Percentiles rank a stretch among this genome's conserved stretches.
These are phyloP conservation scores for Oryza punctata DNA, from an alignment of 176 grass and related monocot species.

Conservation along the genomic window DNA sequence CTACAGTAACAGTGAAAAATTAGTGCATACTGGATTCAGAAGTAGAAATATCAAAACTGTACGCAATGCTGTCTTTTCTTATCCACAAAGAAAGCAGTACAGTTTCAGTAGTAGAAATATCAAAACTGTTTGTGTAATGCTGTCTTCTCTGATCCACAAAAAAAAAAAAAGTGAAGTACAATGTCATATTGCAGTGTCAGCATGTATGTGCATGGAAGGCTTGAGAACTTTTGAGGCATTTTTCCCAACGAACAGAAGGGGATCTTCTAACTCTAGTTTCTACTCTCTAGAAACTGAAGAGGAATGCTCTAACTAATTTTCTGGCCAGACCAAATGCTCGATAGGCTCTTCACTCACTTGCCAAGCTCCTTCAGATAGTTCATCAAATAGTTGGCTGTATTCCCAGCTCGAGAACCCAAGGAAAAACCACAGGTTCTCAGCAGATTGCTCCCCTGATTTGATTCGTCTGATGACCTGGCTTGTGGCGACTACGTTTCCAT, in stretches of 20 bases:
- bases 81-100: background rate
- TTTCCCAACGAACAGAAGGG: background rate
- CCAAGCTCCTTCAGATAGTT: conserved; percentile 71
- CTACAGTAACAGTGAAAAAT: background rate
- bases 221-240: background rate
- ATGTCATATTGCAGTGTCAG: background rate
- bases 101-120: background rate
- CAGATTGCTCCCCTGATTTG: conserved; percentile 47
- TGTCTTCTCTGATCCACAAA: background rate
- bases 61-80: background rate
- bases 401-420: conserved; percentile 75
- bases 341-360: conserved; percentile 41
- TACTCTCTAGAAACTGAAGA: background rate
- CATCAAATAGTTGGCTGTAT: conserved; percentile 75
- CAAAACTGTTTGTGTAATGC: background rate
- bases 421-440: conserved; percentile 77
- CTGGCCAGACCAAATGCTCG: conserved; percentile 65
- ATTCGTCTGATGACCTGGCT: conserved; percentile 47
- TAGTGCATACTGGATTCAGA: background rate
- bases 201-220: background rate
- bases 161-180: background rate
- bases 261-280: background rate
- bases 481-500: conserved; percentile 67
- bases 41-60: background rate
- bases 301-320: conserved; percentile 51